phyloP scores from a whole-genome alignment of 1,139 yeast genomes.

The Scheffersomyces stambukii region DNA sequence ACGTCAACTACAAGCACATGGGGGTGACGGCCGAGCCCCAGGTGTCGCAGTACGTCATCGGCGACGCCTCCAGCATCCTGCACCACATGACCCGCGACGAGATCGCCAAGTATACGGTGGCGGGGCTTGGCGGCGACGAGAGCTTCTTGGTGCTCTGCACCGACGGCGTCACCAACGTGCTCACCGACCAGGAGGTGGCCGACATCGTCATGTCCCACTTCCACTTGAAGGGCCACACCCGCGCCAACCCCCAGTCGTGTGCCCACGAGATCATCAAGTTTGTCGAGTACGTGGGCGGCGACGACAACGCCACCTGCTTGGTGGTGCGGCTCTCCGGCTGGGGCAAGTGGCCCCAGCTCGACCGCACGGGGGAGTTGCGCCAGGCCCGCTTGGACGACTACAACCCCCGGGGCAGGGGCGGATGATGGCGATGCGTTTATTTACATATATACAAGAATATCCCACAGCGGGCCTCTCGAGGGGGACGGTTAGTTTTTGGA shows the following conservation, averaged over 20 bases:
- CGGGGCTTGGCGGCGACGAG: slow-evolving; percentile 72
- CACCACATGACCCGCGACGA: slow-evolving; percentile 35
- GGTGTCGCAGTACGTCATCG: slow-evolving; percentile 60
- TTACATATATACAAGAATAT: slow-evolving; percentile 2
- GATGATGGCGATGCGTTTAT: slow-evolving; percentile 2
- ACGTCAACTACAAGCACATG: slow-evolving; percentile 67
- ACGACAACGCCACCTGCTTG: slow-evolving; percentile 89
- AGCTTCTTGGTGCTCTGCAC: slow-evolving; percentile 72
- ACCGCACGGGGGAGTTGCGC: slow-evolving; percentile 77
- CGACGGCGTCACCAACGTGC: slow-evolving; percentile 81
- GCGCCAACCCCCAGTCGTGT: slow-evolving; percentile 81
- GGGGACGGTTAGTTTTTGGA: slow-evolving; percentile 45
- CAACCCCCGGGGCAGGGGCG: slow-evolving; percentile 30
- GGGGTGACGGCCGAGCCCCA: slow-evolving; percentile 96
- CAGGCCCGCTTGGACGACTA: slow-evolving; percentile 64
- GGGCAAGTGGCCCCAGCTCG: slow-evolving; percentile 87
- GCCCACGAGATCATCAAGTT: slow-evolving; percentile 82
- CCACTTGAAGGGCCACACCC: slow-evolving; percentile 58
- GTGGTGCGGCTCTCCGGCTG: slow-evolving; percentile 81
- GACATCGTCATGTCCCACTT: slow-evolving; percentile 77
- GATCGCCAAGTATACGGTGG: slow-evolving; percentile 37
- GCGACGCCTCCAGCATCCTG: slow-evolving; percentile 39
- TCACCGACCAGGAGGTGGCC: slow-evolving; percentile 87
- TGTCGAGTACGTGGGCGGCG: slow-evolving; percentile 85
- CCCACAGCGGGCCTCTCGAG: neutral